Percentiles rank a stretch among this genome's conserved stretches.
Evolutionary conservation across 1,139 yeast genomes (phyloP).

Genomic region (Candida freyschussii): DNA sequence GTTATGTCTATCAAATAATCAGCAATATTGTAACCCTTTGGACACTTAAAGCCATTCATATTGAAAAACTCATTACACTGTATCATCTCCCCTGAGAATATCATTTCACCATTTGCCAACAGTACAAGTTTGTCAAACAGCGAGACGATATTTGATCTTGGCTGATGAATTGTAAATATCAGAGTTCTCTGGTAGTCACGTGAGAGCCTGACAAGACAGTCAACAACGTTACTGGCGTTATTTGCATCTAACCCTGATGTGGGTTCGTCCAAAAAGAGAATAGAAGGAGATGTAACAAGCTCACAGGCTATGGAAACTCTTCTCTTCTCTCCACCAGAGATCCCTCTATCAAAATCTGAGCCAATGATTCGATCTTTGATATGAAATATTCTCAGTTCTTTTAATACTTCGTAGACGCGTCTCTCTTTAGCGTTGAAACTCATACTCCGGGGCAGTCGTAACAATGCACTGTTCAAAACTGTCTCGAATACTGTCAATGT

Average conservation of each 20-base stretch:
- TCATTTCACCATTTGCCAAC: constrained; percentile 78
- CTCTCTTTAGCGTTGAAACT: constrained; percentile 64
- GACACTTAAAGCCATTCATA: constrained; percentile 75
- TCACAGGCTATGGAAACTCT: constrained; percentile 90
- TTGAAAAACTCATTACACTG: constrained; percentile 70
- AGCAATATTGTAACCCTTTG: constrained; percentile 87
- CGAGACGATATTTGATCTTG: constrained; percentile 93
- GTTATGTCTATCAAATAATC: constrained; percentile 90
- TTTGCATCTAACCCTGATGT: constrained; percentile 94
- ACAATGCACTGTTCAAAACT: constrained; percentile 82
- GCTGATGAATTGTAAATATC: constrained; percentile 92
- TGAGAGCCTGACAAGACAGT: constrained; percentile 75
- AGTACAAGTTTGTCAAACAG: constrained; percentile 78
- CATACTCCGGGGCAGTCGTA: constrained; percentile 82
- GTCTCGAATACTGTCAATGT: constrained; percentile 95
- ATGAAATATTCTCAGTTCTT: constrained; percentile 75
- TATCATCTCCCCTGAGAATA: constrained; percentile 80
- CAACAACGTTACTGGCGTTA: constrained; percentile 89
- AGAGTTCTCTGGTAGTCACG: constrained; percentile 80
- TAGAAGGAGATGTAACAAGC: constrained; percentile 78
- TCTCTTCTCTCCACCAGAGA: constrained; percentile 91
- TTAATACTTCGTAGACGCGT: constrained; percentile 79
- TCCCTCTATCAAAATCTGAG: constrained; percentile 83
- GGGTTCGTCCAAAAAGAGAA: constrained; percentile 80
- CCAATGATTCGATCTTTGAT: constrained; percentile 88